Conservation (phyloP, 1,139 yeast genomes). For the Scheffersomyces segobiensis region DNA sequence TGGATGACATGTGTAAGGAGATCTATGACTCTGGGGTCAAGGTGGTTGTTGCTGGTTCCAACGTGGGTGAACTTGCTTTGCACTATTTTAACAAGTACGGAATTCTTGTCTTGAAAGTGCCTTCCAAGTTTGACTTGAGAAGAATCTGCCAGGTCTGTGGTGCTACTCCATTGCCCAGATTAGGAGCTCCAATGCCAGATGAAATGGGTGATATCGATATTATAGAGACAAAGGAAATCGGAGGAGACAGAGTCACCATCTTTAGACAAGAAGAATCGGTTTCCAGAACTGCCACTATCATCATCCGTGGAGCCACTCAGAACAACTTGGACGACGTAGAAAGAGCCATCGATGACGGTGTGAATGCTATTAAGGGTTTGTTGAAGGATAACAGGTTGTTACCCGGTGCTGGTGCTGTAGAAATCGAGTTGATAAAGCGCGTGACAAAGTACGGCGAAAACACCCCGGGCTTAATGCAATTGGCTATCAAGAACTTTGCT, state of each 20-base stretch:
- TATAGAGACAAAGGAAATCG: conserved; percentile 91
- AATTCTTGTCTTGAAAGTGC: conserved; percentile 82
- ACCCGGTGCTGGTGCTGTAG: conserved; percentile 98
- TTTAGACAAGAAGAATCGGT: conserved; percentile 82
- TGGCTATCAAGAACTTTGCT: conserved; percentile 92
- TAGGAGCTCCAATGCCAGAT: conserved; percentile 95
- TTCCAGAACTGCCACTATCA: conserved; percentile 80
- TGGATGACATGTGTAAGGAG: conserved; percentile 84
- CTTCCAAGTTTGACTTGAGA: conserved; percentile 91
- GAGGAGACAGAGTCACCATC: conserved; percentile 95
- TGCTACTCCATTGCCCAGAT: conserved; percentile 91
- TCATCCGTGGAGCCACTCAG: conserved; percentile 97
- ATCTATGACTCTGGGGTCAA: conserved; percentile 81
- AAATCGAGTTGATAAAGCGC: conserved; percentile 80
- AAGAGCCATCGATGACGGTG: conserved; percentile 97
- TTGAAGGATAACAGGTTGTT: conserved; percentile 76
- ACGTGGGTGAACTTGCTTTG: conserved; percentile 88
- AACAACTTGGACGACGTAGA: conserved; percentile 91
- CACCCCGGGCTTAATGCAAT: conserved; percentile 90
- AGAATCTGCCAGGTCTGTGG: conserved; percentile 96
- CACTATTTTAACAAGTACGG: conserved; percentile 89
- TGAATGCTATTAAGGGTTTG: conserved; percentile 85
- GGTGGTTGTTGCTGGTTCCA: conserved; percentile 91
- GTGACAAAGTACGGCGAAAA: conserved; percentile 85
- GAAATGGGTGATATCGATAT: conserved; percentile 88